These are phyloP conservation scores for Amanita subjunquillea DNA, from an alignment of 768 basidiomycete genomes.

Conservation along the genomic window DNA sequence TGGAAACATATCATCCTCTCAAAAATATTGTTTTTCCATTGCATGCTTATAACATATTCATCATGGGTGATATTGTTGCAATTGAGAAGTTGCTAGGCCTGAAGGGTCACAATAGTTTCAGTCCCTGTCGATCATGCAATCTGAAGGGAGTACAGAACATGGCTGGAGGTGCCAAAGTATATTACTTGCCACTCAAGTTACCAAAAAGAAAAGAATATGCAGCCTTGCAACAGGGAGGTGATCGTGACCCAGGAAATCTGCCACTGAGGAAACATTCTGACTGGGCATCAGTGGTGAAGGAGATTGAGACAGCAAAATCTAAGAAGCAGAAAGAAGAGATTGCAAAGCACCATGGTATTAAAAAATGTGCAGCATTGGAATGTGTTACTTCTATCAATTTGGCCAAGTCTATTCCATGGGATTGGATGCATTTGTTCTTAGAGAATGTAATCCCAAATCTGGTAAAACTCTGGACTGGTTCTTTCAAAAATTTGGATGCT, in stretches of 20 bases:
- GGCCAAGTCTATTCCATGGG: slow-evolving; percentile 21
- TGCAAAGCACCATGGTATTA: not conserved
- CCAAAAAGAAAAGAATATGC: not conserved
- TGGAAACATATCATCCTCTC: not conserved
- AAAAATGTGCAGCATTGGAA: not conserved
- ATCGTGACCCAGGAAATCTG: not conserved
- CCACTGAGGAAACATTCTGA: not conserved
- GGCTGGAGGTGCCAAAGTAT: not conserved
- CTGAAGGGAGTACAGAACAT: not conserved
- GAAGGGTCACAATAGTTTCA: slow-evolving; percentile 21
- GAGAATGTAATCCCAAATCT: slow-evolving; percentile 28
- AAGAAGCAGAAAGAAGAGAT: not conserved
- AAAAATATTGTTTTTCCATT: not conserved
- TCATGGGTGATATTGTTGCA: slow-evolving; percentile 15
- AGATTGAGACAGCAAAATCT: not conserved
- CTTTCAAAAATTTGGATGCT: slow-evolving; percentile 18
- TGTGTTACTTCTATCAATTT: slow-evolving; percentile 2
- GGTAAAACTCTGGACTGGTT: slow-evolving; percentile 24
- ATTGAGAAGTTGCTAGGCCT: slow-evolving; percentile 17
- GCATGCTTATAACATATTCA: slow-evolving; percentile 13
- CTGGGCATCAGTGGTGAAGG: not conserved
- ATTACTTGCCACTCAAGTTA: not conserved
- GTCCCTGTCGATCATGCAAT: slow-evolving; percentile 11
- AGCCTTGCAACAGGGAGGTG: not conserved
- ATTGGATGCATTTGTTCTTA: slow-evolving; percentile 33